Evolutionary conservation across 768 basidiomycete species (phyloP).

Genomic region (Rhodotorula toruloides): DNA sequence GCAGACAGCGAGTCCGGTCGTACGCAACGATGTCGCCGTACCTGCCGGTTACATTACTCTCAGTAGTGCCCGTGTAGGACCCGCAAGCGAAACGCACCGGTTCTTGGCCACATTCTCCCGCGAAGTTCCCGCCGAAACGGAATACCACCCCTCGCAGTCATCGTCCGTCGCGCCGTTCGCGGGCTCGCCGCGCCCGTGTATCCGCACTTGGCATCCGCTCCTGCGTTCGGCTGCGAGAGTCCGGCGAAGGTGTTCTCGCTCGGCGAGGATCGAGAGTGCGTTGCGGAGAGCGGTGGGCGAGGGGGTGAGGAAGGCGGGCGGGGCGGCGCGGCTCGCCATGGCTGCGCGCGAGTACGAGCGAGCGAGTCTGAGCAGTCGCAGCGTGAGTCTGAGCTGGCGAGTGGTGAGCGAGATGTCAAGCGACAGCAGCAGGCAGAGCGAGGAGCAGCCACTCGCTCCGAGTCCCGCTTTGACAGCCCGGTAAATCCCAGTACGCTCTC

Average conservation of each 20-base stretch:
- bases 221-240: too few species aligned
- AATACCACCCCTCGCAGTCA: neutral
- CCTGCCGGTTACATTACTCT: constrained; percentile 41
- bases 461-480: too few species aligned
- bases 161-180: neutral
- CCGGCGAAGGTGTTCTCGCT: constrained; percentile 4
- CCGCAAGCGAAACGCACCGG: constrained; percentile 1
- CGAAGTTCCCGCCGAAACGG: neutral
- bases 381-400: too few species aligned
- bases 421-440: too few species aligned
- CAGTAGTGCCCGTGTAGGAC: neutral
- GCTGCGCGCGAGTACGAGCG: too few species aligned
- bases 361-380: too few species aligned
- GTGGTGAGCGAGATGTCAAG: too few species aligned
- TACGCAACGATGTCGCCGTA: constrained; percentile 72
- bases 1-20: constrained; percentile 70
- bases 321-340: neutral
- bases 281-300: neutral
- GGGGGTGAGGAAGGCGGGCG: neutral
- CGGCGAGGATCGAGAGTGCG: neutral
- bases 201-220: too few species aligned
- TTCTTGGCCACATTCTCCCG: constrained; percentile 12
- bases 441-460: too few species aligned
- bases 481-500: too few species aligned
- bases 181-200: neutral